Conservation (phyloP, 495 filamentous ascomycete species). For the Talaromyces adpressus region DNA sequence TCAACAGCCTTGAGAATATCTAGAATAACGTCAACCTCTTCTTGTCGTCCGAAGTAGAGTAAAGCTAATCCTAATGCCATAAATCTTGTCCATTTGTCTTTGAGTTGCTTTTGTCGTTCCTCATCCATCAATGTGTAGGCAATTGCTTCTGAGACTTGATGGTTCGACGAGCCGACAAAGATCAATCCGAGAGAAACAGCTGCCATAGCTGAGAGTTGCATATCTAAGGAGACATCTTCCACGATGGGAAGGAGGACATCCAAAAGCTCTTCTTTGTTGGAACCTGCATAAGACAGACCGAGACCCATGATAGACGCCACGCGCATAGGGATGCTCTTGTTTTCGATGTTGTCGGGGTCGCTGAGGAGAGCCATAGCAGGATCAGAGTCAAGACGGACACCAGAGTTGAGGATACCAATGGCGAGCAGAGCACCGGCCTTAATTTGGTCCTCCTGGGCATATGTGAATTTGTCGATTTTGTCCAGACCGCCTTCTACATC, state of each 20-base stretch:
- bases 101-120: constrained; percentile 76
- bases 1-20: constrained; percentile 94
- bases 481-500: constrained; percentile 85
- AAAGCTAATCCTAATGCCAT: constrained; percentile 91
- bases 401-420: constrained; percentile 89
- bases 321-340: constrained; percentile 68
- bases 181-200: constrained; percentile 84
- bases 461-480: constrained; percentile 88
- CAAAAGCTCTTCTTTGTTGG: constrained; percentile 76
- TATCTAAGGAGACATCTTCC: constrained; percentile 69
- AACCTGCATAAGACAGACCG: constrained; percentile 87
- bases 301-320: constrained; percentile 91
- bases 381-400: constrained; percentile 78
- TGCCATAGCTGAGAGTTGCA: constrained; percentile 96
- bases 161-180: constrained; percentile 86
- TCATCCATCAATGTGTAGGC: constrained; percentile 87
- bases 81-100: constrained; percentile 97
- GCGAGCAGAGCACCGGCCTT: constrained; percentile 85
- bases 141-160: constrained; percentile 81
- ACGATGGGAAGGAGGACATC: constrained; percentile 81
- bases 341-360: constrained; percentile 65
- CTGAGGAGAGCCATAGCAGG: constrained; percentile 79
- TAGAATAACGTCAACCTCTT: constrained; percentile 91
- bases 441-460: constrained; percentile 73
- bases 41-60: constrained; percentile 91